Conservation (phyloP, 2,329 filamentous ascomycete genomes). For the Rhynchosporium graminicola region DNA sequence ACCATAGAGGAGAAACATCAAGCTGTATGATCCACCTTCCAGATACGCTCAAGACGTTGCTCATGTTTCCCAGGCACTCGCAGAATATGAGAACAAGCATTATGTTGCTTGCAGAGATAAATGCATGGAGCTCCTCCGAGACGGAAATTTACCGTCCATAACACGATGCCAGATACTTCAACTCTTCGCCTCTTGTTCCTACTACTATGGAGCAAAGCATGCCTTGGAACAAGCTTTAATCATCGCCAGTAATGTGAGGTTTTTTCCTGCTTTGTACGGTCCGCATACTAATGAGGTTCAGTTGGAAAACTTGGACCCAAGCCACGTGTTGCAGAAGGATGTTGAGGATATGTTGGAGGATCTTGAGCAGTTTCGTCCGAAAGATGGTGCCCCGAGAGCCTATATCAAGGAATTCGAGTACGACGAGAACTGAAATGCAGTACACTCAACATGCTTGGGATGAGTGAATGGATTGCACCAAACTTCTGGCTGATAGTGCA, state of each 20-base stretch:
- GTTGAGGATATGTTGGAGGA: background rate
- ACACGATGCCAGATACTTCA: background rate
- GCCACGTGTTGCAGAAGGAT: background rate
- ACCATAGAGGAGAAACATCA: background rate
- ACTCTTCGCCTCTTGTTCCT: constrained; percentile 3
- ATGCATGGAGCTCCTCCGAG: constrained; percentile 9
- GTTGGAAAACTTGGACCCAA: background rate
- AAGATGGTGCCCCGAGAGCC: background rate
- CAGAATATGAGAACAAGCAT: background rate
- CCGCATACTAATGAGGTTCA: background rate
- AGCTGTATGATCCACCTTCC: background rate
- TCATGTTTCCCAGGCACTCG: background rate
- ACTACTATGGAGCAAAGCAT: constrained; percentile 2
- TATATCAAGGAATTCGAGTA: constrained; percentile 6
- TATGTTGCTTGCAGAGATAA: constrained; percentile 4
- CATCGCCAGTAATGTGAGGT: background rate
- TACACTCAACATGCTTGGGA: background rate
- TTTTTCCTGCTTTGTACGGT: background rate
- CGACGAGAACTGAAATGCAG: background rate
- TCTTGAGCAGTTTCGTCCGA: constrained; percentile 3
- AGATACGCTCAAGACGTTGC: background rate
- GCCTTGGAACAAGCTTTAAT: constrained; percentile 2
- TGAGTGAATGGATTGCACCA: background rate
- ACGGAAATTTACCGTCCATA: background rate
- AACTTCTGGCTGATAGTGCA: background rate